Conservation (phyloP, 2,329 filamentous ascomycete species). For the Seiridium unicorne region DNA sequence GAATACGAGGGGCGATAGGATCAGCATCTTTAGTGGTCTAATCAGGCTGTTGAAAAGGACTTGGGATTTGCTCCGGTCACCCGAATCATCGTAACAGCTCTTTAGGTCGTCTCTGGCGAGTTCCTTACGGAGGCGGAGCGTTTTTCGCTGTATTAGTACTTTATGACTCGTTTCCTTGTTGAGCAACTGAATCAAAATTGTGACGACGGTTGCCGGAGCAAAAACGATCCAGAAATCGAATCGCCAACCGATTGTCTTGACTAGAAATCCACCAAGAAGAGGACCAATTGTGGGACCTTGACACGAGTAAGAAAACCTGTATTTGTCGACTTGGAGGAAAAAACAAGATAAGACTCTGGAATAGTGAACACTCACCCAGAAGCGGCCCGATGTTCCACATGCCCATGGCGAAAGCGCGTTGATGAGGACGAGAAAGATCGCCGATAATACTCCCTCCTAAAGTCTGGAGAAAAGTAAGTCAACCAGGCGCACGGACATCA, state of each 20-base stretch:
- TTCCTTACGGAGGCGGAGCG: too few species aligned
- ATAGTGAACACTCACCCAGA: too few species aligned
- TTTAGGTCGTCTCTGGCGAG: too few species aligned
- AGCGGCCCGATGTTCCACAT: slow-evolving; percentile 42
- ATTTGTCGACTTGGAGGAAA: too few species aligned
- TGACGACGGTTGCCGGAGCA: too few species aligned
- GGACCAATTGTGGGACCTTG: slow-evolving; percentile 27
- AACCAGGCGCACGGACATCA: too few species aligned
- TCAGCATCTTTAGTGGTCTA: slow-evolving; percentile 45
- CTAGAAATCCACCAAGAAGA: slow-evolving; percentile 43
- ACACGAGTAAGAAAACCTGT: slow-evolving; percentile 28
- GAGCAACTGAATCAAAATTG: too few species aligned
- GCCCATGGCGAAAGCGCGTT: slow-evolving; percentile 43
- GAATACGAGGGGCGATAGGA: slow-evolving; percentile 52
- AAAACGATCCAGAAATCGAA: slow-evolving; percentile 40
- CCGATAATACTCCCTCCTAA: slow-evolving; percentile 51
- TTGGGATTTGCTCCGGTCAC: too few species aligned
- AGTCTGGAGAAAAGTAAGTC: not conserved
- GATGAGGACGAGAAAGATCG: slow-evolving; percentile 43
- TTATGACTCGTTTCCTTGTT: too few species aligned
- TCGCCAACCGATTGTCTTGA: slow-evolving; percentile 43
- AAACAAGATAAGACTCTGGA: too few species aligned
- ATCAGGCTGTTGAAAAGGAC: slow-evolving; percentile 26
- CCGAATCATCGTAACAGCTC: too few species aligned
- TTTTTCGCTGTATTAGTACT: too few species aligned